Percentiles rank a stretch among this genome's conserved stretches.
These are phyloP conservation scores for Chamaecyparis obtusa DNA, from an alignment of 75 land plant species.

Conservation along the genomic window DNA sequence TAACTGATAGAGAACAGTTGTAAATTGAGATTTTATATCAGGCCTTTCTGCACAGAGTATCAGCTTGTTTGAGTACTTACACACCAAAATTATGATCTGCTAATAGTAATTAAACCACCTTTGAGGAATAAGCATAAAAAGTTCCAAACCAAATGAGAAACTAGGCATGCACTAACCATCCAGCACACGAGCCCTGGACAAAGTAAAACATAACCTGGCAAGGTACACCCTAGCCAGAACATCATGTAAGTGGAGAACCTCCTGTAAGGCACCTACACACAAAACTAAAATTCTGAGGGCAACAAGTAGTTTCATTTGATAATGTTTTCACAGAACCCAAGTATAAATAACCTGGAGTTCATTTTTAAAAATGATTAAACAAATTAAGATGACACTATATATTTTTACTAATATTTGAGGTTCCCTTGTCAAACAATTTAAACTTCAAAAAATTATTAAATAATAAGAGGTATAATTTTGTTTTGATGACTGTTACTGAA, in stretches of 20 bases:
- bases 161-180: constrained; percentile 58
- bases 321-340: neutral
- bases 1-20: constrained; percentile 83
- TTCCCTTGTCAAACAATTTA: neutral
- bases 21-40: constrained; percentile 87
- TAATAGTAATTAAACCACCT: neutral
- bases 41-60: constrained; percentile 66
- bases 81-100: neutral
- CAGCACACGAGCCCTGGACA: constrained; percentile 85
- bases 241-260: constrained; percentile 96
- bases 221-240: constrained; percentile 96
- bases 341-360: neutral
- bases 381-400: neutral
- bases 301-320: neutral
- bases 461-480: neutral
- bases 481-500: neutral
- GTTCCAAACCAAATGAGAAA: neutral
- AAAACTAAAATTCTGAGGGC: constrained; percentile 10
- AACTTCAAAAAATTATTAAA: neutral
- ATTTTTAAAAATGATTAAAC: neutral
- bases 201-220: constrained; percentile 77
- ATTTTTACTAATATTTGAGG: neutral
- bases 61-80: neutral
- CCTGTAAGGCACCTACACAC: constrained; percentile 86
- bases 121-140: neutral